These are phyloP conservation scores for Candida incommunis DNA, from an alignment of 805 yeast genomes.

Conservation along the genomic window DNA sequence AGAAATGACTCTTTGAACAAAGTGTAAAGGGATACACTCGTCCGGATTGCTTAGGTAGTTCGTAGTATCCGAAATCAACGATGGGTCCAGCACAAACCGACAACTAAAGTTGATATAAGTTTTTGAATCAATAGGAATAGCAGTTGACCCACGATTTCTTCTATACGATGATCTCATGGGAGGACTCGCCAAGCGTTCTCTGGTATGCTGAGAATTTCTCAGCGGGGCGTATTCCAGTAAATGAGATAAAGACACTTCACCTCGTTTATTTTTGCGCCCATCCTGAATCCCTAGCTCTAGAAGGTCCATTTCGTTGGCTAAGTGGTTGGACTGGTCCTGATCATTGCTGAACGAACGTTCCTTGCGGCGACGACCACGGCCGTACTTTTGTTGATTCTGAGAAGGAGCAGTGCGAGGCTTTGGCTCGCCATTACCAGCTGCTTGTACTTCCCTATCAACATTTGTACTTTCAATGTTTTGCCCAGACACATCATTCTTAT, in stretches of 20 bases:
- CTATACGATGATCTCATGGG: background rate
- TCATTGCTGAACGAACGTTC: background rate
- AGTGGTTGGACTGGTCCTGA: background rate
- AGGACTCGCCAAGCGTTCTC: background rate
- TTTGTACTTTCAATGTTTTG: no score
- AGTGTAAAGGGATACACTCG: slow-evolving; percentile 44
- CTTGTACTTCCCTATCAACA: no score
- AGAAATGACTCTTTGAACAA: slow-evolving; percentile 63
- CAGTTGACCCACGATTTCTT: slow-evolving; percentile 1
- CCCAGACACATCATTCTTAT: no score
- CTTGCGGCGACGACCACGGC: background rate
- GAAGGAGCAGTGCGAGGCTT: no score
- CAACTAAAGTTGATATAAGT: slow-evolving; percentile 62
- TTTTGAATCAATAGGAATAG: slow-evolving; percentile 14
- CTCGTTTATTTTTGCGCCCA: slow-evolving; percentile 1
- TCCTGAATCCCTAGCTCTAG: background rate
- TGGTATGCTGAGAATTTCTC: background rate
- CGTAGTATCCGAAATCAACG: slow-evolving; percentile 41
- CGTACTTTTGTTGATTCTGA: background rate
- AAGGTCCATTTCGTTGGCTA: background rate
- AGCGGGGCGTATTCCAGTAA: slow-evolving; percentile 1
- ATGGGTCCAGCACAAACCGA: slow-evolving; percentile 65
- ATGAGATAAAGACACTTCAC: slow-evolving; percentile 3
- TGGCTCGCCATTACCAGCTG: no score
- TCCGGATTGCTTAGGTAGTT: slow-evolving; percentile 47